Percentiles rank a stretch among this genome's conserved stretches.
Evolutionary conservation across 2,329 filamentous ascomycete species (phyloP).

Genomic region (Penicillium sp.): DNA sequence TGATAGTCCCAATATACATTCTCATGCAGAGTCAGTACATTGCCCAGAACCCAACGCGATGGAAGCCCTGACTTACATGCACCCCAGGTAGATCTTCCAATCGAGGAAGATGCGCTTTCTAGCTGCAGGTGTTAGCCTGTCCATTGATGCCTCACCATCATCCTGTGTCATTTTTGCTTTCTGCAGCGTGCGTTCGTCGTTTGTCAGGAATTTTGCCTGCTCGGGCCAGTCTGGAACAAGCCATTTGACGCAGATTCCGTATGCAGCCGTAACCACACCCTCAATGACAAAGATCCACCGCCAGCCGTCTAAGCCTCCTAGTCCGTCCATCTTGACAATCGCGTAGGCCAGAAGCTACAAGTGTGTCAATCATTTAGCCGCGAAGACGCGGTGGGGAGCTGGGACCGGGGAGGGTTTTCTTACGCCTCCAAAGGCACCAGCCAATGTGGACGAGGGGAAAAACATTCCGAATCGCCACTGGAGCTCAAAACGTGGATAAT

Average conservation of each 20-base stretch:
- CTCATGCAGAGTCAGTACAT: slow-evolving; percentile 47
- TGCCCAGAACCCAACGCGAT: background rate
- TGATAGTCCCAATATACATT: slow-evolving; percentile 67
- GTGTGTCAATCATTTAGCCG: background rate
- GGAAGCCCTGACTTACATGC: background rate
- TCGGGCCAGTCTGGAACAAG: background rate
- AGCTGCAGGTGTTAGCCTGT: slow-evolving; percentile 56
- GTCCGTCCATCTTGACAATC: background rate
- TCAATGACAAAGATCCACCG: too few species aligned
- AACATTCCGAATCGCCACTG: slow-evolving; percentile 2
- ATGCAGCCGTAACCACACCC: background rate
- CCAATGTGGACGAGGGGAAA: background rate
- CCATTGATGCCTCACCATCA: slow-evolving; percentile 55
- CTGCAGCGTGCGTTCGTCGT: background rate
- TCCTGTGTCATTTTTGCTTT: slow-evolving; percentile 34
- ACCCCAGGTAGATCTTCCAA: slow-evolving; percentile 43
- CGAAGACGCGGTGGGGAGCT: background rate
- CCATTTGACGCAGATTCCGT: slow-evolving; percentile 3
- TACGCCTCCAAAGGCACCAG: slow-evolving; percentile 2
- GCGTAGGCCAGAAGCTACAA: slow-evolving; percentile 4
- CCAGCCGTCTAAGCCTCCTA: too few species aligned
- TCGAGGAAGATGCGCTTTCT: slow-evolving; percentile 54
- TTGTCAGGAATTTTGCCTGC: background rate
- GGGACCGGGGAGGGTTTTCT: background rate
- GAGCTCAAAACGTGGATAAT: background rate